Evolutionary conservation across 352 stramenopile genomes (phyloP).

Genomic region (Peronospora destructor): DNA sequence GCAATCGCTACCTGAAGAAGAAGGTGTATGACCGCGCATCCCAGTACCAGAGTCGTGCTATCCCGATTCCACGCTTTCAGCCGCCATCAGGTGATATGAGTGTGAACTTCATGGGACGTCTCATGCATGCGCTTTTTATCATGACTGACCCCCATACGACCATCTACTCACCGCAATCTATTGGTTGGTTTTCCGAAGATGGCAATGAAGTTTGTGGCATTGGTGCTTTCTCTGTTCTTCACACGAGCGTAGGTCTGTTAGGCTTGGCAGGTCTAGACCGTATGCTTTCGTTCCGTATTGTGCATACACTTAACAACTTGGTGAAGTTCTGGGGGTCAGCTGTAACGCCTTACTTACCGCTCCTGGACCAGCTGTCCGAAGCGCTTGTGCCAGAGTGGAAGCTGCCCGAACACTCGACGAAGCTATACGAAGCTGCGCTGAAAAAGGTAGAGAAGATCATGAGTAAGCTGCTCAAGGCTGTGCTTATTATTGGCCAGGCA

Average conservation of each 20-base stretch:
- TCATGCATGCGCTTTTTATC: constrained; percentile 88
- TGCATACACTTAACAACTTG: constrained; percentile 91
- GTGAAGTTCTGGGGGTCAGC: constrained; percentile 89
- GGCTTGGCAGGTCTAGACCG: constrained; percentile 89
- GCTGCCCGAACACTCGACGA: constrained; percentile 76
- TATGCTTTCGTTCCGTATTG: constrained; percentile 89
- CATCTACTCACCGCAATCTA: constrained; percentile 89
- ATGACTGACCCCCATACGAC: constrained; percentile 89
- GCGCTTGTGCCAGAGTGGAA: constrained; percentile 86
- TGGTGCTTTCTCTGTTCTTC: constrained; percentile 82
- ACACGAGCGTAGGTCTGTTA: constrained; percentile 87
- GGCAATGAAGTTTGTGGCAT: constrained; percentile 86
- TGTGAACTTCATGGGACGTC: constrained; percentile 90
- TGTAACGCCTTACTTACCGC: constrained; percentile 83
- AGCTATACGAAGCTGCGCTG: constrained; percentile 81
- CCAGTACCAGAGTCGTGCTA: constrained; percentile 87
- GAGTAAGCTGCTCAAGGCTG: constrained; percentile 89
- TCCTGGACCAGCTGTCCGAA: constrained; percentile 84
- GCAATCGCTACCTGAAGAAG: constrained; percentile 92
- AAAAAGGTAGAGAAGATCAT: constrained; percentile 94
- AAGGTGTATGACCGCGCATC: constrained; percentile 89
- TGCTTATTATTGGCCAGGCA: constrained; percentile 91
- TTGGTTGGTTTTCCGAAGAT: constrained; percentile 88
- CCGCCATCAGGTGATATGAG: constrained; percentile 76
- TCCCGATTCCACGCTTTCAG: constrained; percentile 90